Evolutionary conservation across 768 basidiomycete species (phyloP), one percentile per base, ranked within the genome.

Genomic region (Neoboletus subvelutipes): DNA sequence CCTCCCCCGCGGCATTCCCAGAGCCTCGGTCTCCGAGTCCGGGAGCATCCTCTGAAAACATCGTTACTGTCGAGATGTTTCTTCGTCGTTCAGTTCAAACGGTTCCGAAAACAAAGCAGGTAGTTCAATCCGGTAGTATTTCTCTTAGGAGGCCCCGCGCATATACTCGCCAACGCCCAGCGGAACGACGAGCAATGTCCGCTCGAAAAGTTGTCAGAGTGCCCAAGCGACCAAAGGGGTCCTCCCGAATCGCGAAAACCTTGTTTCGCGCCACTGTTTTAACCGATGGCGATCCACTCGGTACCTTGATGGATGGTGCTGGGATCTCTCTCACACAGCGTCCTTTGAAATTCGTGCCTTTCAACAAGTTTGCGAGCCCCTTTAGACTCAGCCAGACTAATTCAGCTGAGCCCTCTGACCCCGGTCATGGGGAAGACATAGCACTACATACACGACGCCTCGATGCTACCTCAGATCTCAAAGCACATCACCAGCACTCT

Each of bases 231-330:
- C 20, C 40, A 15, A 51, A 20, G 24, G 45, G 17, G 33, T 28
- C 53, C 22, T 55, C 54, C 13, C 43, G 57, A 34, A 41, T 64
- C 2, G 55, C 63, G 37, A 53, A 56, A 41, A 42, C 52, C n/a
- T 50, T 71, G 51, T 57, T 60, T 48, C 64, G 70, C n/a, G 70
- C 71, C 12, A 55, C 63, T n/a, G 57, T 71, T 22, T 57, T 71
- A 13, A 54, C 71, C 3, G 59, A 55, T 34, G 71, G 60, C 11
- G 63, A 71, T 55, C 67, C 69, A 17, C 40, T 59, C 26, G 56
- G 66, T 31, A 55, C 50, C 17, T 45, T 67, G 54, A 29, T 45
- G 37, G 58, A 61, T 22, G 45, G 31, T 22, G 52, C 54, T 3
- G 52, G 60, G n/a, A 11, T 58, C 53, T 55, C 59, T 18, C 49